Base-by-base conservation (phyloP, 2,329 filamentous ascomycete species). In the Penicillium capsulatum region DNA sequence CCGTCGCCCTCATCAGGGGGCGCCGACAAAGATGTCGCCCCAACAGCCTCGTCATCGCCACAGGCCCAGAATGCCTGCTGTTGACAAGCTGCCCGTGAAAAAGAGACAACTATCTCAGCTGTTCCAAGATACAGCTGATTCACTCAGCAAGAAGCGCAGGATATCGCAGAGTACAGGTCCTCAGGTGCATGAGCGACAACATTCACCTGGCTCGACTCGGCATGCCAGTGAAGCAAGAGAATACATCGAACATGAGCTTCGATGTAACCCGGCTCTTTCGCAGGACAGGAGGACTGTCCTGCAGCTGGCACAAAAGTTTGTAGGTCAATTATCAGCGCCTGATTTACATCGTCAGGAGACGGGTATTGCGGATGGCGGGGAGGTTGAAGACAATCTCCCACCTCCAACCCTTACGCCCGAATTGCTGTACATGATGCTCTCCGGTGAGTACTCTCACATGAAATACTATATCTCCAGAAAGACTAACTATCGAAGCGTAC, bases 241-340 rank as follows among this genome's bases (percentile, higher is more conserved):
- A 17, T 53, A 49, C n/a, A 52, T 55, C 17, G 51, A 54, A 17
- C 44, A 51, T 36, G 53, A 55, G 14, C 47, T 55, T 3, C 43
- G 54, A 37, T 53, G 51, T 15, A 55, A 55, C 7, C 47, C 35
- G 2, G 42, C 44, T 11, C 42, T 55, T 15, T 54, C 51, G 9
- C 47, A 53, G 4, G 53, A 55, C 16, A 43, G 51, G 28, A 43
- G 53, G 2, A 47, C 36, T 11, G 39, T 45, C 1, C 31, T 55
- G 5, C 43, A 55, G 35, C 37, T 42, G 24, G 51, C 51, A 2
- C 45, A 39, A 15, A 48, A 44, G 11, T 51, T 54, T 14, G 49
- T 55, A 11, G 31, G 44, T 15, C 53, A 53, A 24, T 37, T 54
- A 3, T 53, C 52, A 3, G 51, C 52, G 27, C 51, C 52, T 2